Evolutionary conservation across 179 eudicot species (phyloP).

Genomic region (Patellifolia procumbens): DNA sequence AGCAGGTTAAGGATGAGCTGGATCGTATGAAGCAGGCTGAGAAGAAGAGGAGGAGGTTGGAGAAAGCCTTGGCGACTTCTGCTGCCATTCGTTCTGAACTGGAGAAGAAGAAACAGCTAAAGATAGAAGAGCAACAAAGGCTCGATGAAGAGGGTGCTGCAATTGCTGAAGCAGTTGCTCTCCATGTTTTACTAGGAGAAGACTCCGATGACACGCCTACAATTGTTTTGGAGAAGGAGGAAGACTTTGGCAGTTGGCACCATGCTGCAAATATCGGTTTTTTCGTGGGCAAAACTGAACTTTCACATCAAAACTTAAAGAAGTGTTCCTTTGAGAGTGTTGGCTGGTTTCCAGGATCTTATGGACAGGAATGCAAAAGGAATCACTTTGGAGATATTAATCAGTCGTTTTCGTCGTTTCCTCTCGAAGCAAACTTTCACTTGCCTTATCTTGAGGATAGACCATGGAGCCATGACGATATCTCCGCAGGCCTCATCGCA

Average conservation of each 20-base stretch:
- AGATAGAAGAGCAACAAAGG: slow-evolving; percentile 87
- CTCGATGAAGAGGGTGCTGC: slow-evolving; percentile 96
- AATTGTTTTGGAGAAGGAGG: slow-evolving; percentile 48
- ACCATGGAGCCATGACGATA: slow-evolving; percentile 42
- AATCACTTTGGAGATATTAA: slow-evolving; percentile 44
- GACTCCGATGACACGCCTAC: slow-evolving; percentile 64
- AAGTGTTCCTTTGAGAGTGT: slow-evolving; percentile 45
- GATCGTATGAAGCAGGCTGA: slow-evolving; percentile 95
- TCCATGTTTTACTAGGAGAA: slow-evolving; percentile 82
- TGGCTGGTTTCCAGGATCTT: slow-evolving; percentile 45
- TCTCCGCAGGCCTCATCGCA: slow-evolving; percentile 70
- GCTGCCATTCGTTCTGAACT: slow-evolving; percentile 88
- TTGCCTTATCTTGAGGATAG: slow-evolving; percentile 48
- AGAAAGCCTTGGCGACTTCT: slow-evolving; percentile 93
- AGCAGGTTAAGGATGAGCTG: slow-evolving; percentile 87
- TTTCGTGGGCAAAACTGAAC: slow-evolving; percentile 37
- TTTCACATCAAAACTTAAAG: slow-evolving; percentile 47
- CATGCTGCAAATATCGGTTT: slow-evolving; percentile 39
- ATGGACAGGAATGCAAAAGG: slow-evolving; percentile 43
- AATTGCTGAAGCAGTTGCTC: slow-evolving; percentile 94
- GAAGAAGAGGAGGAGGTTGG: slow-evolving; percentile 89
- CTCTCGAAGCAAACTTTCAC: slow-evolving; percentile 37
- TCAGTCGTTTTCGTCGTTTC: slow-evolving; percentile 40
- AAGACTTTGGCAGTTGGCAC: slow-evolving; percentile 57
- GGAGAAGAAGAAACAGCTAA: slow-evolving; percentile 85